A percentile compares a stretch with the other conserved stretches of the same genome.
Conservation (phyloP, 768 basidiomycete genomes). For the Ramaria rubella region DNA sequence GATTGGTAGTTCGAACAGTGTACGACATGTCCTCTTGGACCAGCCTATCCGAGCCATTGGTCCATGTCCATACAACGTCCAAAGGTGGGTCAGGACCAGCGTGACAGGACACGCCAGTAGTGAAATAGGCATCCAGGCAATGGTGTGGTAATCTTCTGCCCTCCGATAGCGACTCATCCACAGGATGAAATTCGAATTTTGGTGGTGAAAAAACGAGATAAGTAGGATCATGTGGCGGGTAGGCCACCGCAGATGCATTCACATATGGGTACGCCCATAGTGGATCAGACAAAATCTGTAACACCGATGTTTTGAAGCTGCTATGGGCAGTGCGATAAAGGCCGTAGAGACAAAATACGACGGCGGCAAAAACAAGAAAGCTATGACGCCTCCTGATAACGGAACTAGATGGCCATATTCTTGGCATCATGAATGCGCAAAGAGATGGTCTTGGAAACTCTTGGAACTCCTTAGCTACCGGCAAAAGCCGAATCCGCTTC, state of each 20-base stretch:
- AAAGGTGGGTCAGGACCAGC: constrained; percentile 11
- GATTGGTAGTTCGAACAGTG: not conserved
- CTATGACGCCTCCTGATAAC: not conserved
- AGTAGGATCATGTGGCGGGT: constrained; percentile 3
- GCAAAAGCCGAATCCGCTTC: too few relatives aligned
- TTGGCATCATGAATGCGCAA: too few relatives aligned
- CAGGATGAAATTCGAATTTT: not conserved
- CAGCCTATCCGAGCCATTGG: constrained; percentile 26
- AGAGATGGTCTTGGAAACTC: too few relatives aligned
- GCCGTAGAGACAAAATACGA: not conserved
- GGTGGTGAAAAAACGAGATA: constrained; percentile 5
- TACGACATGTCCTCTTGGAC: constrained; percentile 13
- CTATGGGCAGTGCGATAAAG: not conserved
- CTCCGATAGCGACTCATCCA: not conserved
- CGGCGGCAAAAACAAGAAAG: not conserved
- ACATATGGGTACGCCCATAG: not conserved
- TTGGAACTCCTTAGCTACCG: too few relatives aligned
- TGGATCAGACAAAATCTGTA: not conserved
- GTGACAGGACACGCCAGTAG: not conserved
- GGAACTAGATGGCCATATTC: not conserved
- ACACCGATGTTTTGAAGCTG: too few relatives aligned
- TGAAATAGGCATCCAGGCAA: constrained; percentile 3
- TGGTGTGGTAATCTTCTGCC: not conserved
- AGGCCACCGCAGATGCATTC: not conserved
- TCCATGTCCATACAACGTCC: constrained; percentile 29